These are phyloP conservation scores for Dichotomocladium elegans DNA, from an alignment of 371 early-diverging fungal species.

Conservation along the genomic window DNA sequence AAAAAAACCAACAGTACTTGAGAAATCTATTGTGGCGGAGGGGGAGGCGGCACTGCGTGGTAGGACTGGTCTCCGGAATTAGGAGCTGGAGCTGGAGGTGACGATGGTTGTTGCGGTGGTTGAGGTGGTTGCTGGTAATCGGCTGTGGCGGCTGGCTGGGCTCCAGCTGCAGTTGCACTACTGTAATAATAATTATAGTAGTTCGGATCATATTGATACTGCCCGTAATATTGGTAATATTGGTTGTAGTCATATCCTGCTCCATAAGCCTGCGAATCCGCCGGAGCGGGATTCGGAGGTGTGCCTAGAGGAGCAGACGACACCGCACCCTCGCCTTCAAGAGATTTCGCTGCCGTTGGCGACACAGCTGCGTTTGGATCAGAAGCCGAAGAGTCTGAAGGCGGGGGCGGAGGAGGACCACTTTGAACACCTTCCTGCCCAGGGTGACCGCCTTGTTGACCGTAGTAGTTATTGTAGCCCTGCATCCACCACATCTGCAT, in stretches of 20 bases:
- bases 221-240: constrained; percentile 31
- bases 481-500: too few species aligned
- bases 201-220: constrained; percentile 25
- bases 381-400: too few species aligned
- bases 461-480: too few species aligned
- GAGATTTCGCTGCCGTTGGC: too few species aligned
- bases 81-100: constrained; percentile 15
- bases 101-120: constrained; percentile 6
- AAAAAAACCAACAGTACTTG: background rate
- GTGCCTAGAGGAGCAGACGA: too few species aligned
- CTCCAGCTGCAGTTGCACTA: constrained; percentile 11
- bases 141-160: constrained; percentile 1
- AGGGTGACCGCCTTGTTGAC: too few species aligned
- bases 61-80: constrained; percentile 10
- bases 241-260: constrained; percentile 26
- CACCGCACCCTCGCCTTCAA: too few species aligned
- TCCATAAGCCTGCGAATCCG: too few species aligned
- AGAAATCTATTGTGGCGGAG: constrained; percentile 1
- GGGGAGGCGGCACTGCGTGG: constrained; percentile 17
- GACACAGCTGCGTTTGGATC: too few species aligned
- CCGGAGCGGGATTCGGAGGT: too few species aligned
- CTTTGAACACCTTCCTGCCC: too few species aligned
- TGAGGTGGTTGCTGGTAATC: constrained; percentile 5
- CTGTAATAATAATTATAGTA: constrained; percentile 34
- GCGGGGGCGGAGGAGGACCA: too few species aligned